Evolutionary conservation across 306 rosid species (phyloP), one percentile per base, ranked within the genome.

Genomic region (Oemleria cerasiformis): DNA sequence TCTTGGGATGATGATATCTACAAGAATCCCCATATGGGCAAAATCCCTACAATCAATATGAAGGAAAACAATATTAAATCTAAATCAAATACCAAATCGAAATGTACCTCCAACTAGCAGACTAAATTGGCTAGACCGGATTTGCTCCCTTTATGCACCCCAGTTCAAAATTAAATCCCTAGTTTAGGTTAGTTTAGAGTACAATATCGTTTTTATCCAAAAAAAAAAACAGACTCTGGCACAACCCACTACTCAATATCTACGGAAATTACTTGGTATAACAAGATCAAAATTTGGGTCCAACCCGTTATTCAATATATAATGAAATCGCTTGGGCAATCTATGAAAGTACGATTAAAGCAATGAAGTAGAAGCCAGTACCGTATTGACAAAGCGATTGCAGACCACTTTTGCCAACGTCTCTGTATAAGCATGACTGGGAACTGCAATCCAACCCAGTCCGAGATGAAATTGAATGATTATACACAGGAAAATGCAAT

Each of bases 11-110:
- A 63, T 84, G 59, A 44, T 92, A 92, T 30, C 68, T 88, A 77
- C 97, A 92, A 43, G 96, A 83, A 71, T 92, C 84, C 16, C 88
- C 97, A 25, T 82, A 88, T 42, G 78, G 86, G 81, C 98, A 92
- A 69, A 85, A 84, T 2, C 92, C 96, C 84, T 79, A 50, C 21
- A 72, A 56, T 9, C 48, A 57, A 57, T 3, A 4, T 9, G 42
- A 34, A 67, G n/a, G n/a, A 62, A 54, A 56, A 20, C 39, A 47
- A 25, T 25, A 21, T 49, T 19, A 51, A 51, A 14, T 1, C 11
- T 1, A 54, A n/a, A 16, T 39, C 55, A 48, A 43, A 17, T 14
- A 49, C 5, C 54, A 15, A 13, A 66, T 25, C 1, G 30, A 25
- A 25, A 1, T 25, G 30, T 25, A 25, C 30, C 30, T 25, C 30